Conservation (phyloP, 441 rosid species). For the California macrophylla region DNA sequence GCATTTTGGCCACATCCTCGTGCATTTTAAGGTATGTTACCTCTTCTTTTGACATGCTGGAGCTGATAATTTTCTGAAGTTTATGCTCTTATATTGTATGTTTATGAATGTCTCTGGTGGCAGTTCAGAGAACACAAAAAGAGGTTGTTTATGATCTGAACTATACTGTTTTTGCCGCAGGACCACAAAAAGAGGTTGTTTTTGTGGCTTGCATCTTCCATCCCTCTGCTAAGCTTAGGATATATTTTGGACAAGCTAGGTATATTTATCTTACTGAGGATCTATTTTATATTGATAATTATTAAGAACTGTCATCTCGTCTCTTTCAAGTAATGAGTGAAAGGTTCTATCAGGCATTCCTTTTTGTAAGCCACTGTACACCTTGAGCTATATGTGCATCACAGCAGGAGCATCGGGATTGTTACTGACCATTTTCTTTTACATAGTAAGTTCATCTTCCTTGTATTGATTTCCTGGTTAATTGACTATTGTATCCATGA, state of each 20-base stretch:
- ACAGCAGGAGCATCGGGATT: conserved; percentile 55
- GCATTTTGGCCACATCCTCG: conserved; percentile 51
- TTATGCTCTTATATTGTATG: not conserved
- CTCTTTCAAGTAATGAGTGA: conserved; percentile 6
- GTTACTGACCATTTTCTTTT: conserved; percentile 37
- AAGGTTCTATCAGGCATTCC: conserved; percentile 40
- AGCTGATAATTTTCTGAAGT: conserved; percentile 1
- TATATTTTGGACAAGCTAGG: conserved; percentile 34
- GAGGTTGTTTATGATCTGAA: conserved; percentile 3
- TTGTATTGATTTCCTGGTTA: not conserved
- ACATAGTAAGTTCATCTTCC: conserved; percentile 32
- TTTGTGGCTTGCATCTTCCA: conserved; percentile 37
- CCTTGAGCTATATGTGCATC: conserved; percentile 47
- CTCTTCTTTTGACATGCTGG: not conserved
- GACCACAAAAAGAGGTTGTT: conserved; percentile 29
- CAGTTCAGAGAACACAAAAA: too few relatives aligned
- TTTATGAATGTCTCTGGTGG: not conserved
- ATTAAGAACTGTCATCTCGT: not conserved
- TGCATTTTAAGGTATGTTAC: conserved; percentile 37
- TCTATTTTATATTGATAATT: not conserved
- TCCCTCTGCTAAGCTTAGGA: conserved; percentile 31
- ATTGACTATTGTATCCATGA: not conserved
- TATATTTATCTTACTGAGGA: conserved; percentile 18
- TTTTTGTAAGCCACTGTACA: conserved; percentile 48
- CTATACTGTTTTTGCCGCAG: conserved; percentile 26